Evolutionary conservation across 2,329 filamentous ascomycete species (phyloP).

Genomic region (Geosmithia putterillii): DNA sequence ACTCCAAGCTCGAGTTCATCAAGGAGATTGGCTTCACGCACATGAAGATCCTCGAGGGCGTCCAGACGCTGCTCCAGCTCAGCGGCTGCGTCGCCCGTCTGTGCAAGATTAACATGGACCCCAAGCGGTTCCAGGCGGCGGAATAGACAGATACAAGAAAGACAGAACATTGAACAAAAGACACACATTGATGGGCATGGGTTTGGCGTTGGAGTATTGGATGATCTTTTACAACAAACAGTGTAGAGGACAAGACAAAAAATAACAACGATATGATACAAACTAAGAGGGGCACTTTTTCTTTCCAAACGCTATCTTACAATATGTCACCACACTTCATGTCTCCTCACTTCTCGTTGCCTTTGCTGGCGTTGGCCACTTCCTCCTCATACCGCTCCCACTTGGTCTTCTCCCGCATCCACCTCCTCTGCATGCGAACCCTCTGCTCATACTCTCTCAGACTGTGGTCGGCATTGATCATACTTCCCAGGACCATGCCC

Average conservation of each 20-base stretch:
- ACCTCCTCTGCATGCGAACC: constrained; percentile 51
- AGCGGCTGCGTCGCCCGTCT: constrained; percentile 85
- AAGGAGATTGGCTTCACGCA: constrained; percentile 98
- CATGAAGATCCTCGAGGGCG: constrained; percentile 97
- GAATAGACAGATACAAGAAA: constrained; percentile 12
- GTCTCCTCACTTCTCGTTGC: not conserved
- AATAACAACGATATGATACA: not conserved
- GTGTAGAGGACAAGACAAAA: not conserved
- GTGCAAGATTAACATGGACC: constrained; percentile 94
- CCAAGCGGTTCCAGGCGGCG: constrained; percentile 54
- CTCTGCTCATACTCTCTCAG: constrained; percentile 56
- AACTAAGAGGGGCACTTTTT: not conserved
- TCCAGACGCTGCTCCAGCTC: constrained; percentile 87
- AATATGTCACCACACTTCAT: not conserved
- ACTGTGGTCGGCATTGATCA: constrained; percentile 62
- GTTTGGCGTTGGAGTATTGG: constrained; percentile 20
- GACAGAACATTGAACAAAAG: no score
- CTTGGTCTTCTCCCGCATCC: constrained; percentile 51
- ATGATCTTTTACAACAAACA: not conserved
- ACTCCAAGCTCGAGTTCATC: constrained; percentile 94
- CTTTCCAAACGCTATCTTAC: not conserved
- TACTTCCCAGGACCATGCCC: constrained; percentile 69
- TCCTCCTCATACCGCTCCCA: constrained; percentile 59
- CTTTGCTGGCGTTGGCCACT: constrained; percentile 2
- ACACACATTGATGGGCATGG: constrained; percentile 7